Base-by-base conservation (phyloP, 1,284 basidiomycete species). In the Ceratobasidium sp. region DNA sequence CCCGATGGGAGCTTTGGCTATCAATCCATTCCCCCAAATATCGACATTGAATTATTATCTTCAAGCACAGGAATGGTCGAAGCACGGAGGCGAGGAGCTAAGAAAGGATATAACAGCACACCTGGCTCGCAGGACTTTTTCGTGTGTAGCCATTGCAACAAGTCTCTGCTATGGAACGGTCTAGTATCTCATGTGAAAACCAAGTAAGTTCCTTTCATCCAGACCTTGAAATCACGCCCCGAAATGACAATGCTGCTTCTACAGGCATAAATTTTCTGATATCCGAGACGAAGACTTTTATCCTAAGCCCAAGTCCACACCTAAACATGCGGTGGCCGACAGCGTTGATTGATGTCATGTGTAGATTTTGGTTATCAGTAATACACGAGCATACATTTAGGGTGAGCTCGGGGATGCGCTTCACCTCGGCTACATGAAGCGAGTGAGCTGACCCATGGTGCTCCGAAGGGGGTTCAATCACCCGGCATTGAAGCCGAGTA, bases 261-360 rank as follows among this genome's bases (percentile, higher is more conserved):
- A 9, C 11, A 74, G 71, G 25, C 71, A 74, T 56, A 32, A 25
- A 17, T 74, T 74, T 54, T 56, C 49, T 51, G 71, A 74, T 54
- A 65, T 74, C 49, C 71, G 71, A 17, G 71, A 74, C 19, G 71
- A 74, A 54, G 71, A 74, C 61, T 74, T 74, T 37, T 74, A 74
- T 43, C 71, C 71, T 17, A 74, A 74, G 9, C 71, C 71, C 11
- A 74, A 69, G 25, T 15, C 57, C 37, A 7, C 49, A n/a, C n/a
- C 57, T 15, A n/a, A 51, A 25, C 61, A 34, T 11, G 61, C 15
- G 37, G 37, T 44, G 61, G n/a, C 19, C 11, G 54, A 56, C 25
- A 40, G 34, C 11, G 22, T 25, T 64, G 61, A 64, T 64, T 43
- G n/a, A 22, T 19, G 25, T 44, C 37, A 64, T 64, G 34, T 56